phyloP scores from a whole-genome alignment of 176 grass and related monocot species.

The Ananas comosus region DNA sequence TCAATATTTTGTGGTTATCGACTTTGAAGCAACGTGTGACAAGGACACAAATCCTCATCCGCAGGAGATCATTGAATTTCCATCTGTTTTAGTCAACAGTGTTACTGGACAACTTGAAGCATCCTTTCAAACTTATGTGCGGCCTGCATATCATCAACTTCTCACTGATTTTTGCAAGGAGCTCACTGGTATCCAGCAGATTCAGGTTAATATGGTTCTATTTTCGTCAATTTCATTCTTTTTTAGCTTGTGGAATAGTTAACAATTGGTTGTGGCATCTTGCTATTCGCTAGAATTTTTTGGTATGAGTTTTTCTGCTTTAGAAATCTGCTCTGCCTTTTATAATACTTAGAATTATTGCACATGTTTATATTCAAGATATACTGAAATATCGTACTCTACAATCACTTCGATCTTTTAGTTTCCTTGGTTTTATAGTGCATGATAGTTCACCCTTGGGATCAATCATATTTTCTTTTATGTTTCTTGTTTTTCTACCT shows the following conservation, averaged over 20 bases:
- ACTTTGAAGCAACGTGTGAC: constrained; percentile 98
- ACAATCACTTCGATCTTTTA: neutral
- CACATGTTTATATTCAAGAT: neutral
- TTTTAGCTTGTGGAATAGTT: neutral
- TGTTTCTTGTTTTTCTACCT: no score
- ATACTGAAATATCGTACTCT: neutral
- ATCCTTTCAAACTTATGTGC: constrained; percentile 92
- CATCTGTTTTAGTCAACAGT: constrained; percentile 97
- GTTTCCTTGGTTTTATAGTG: neutral
- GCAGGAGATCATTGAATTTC: constrained; percentile 98
- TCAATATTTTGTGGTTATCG: constrained; percentile 99
- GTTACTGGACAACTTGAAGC: constrained; percentile 86
- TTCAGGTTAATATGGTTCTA: constrained; percentile 53
- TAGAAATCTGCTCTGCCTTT: neutral
- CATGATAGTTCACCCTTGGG: no score
- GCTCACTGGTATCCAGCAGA: constrained; percentile 94
- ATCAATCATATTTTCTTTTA: no score
- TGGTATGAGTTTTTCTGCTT: no score
- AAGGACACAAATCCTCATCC: constrained; percentile 77
- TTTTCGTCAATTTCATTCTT: neutral
- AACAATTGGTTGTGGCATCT: neutral
- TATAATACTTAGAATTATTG: neutral
- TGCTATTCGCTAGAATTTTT: no score
- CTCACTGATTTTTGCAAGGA: constrained; percentile 98
- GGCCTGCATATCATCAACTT: constrained; percentile 68